Conservation (phyloP, 768 basidiomycete species). For the Chalciporus chontae region DNA sequence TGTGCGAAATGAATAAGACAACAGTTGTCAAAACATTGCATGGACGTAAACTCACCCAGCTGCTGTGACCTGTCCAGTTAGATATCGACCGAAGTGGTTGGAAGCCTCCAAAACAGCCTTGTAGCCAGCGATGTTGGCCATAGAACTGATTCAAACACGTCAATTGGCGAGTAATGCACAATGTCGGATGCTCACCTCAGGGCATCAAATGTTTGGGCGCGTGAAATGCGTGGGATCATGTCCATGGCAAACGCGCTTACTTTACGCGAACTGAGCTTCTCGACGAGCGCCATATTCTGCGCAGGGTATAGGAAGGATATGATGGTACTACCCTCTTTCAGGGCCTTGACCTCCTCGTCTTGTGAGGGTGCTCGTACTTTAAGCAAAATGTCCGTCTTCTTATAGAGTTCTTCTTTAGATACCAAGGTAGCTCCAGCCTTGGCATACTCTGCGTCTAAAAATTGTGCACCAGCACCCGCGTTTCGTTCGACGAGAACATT, state of each 20-base stretch:
- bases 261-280: slow-evolving; percentile 61
- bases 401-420: slow-evolving; percentile 68
- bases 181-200: slow-evolving; percentile 51
- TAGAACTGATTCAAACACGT: slow-evolving; percentile 51
- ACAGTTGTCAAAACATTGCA: slow-evolving; percentile 3
- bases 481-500: slow-evolving; percentile 69
- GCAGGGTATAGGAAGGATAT: slow-evolving; percentile 83
- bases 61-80: slow-evolving; percentile 89
- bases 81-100: slow-evolving; percentile 83
- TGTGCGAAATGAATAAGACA: slow-evolving; percentile 19
- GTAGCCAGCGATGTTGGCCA: slow-evolving; percentile 94
- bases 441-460: slow-evolving; percentile 74
- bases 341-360: slow-evolving; percentile 53
- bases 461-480: slow-evolving; percentile 72
- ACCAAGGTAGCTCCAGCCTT: slow-evolving; percentile 78
- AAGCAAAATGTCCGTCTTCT: slow-evolving; percentile 69
- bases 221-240: slow-evolving; percentile 86
- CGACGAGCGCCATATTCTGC: slow-evolving; percentile 74
- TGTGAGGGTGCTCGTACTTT: slow-evolving; percentile 79
- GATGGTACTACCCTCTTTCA: slow-evolving; percentile 75
- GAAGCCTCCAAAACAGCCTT: slow-evolving; percentile 90
- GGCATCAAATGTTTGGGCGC: slow-evolving; percentile 88
- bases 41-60: slow-evolving; percentile 60
- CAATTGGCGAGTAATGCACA: not conserved
- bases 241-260: slow-evolving; percentile 87